Percentiles rank a stretch among this genome's conserved stretches.
Conservation (phyloP, 768 basidiomycete species). For the Kwoniella europaea region DNA sequence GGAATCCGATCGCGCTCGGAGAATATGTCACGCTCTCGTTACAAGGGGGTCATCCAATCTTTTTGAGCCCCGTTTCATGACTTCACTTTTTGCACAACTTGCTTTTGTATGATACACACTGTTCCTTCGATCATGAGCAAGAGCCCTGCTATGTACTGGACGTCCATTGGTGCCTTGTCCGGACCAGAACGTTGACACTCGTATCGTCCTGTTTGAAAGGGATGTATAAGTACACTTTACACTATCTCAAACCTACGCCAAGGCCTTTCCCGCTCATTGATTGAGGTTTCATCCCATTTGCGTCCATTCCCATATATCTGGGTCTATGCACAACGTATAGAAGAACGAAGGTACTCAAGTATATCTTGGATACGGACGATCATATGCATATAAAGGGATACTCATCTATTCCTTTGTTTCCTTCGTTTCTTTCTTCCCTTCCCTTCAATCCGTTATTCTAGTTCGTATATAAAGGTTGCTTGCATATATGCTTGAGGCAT, state of each 20-base stretch:
- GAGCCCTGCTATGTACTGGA: too few relatives aligned
- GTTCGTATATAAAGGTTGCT: background rate
- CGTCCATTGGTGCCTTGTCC: too few relatives aligned
- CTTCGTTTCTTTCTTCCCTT: background rate
- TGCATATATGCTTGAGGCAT: slow-evolving; percentile 12
- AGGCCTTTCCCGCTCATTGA: background rate
- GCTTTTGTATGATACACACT: background rate
- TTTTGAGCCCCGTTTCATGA: background rate
- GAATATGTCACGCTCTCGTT: background rate
- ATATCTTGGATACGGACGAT: background rate
- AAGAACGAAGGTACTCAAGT: background rate
- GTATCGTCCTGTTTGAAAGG: background rate
- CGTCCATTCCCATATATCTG: background rate
- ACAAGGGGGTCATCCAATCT: background rate
- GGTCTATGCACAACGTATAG: background rate
- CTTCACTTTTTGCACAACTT: background rate
- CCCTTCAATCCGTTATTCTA: background rate
- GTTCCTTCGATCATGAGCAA: too few relatives aligned
- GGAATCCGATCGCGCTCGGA: background rate
- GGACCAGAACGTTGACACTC: background rate
- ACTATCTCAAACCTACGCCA: slow-evolving; percentile 1
- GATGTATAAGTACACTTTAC: background rate
- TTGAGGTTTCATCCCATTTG: background rate
- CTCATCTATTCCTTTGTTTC: background rate
- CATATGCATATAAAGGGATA: background rate